Conservation (phyloP, 1,284 basidiomycete genomes). For the Trichosporon ovoides region DNA sequence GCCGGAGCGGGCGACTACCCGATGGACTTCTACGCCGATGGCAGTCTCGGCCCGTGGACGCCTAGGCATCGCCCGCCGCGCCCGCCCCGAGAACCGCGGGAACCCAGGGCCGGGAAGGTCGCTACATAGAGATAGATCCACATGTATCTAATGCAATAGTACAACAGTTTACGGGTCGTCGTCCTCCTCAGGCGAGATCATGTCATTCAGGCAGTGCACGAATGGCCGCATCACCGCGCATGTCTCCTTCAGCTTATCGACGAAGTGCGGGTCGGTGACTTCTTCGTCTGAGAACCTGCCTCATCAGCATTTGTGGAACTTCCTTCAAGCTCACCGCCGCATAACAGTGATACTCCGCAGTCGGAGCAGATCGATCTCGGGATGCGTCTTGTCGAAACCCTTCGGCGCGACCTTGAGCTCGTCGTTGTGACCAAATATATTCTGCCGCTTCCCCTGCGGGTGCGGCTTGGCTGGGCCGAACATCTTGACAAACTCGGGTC, state of each 20-base stretch:
- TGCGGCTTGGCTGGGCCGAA: slow-evolving; percentile 66
- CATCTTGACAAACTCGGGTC: slow-evolving; percentile 61
- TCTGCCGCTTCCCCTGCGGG: slow-evolving; percentile 60
- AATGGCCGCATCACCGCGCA: slow-evolving; percentile 63
- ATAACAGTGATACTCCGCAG: slow-evolving; percentile 71
- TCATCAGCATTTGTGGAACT: slow-evolving; percentile 1
- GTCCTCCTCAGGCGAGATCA: slow-evolving; percentile 1
- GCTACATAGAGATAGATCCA: neutral
- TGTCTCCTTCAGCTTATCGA: slow-evolving; percentile 58
- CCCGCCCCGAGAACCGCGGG: slow-evolving; percentile 4
- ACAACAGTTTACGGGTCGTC: neutral
- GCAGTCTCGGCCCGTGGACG: slow-evolving; percentile 47
- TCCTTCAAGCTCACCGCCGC: slow-evolving; percentile 54
- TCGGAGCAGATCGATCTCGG: slow-evolving; percentile 78
- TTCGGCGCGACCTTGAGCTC: slow-evolving; percentile 82
- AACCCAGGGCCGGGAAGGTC: neutral
- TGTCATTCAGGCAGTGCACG: slow-evolving; percentile 62
- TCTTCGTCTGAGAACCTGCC: slow-evolving; percentile 69
- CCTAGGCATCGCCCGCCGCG: slow-evolving; percentile 35
- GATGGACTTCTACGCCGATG: slow-evolving; percentile 88
- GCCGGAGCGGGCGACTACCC: slow-evolving; percentile 59
- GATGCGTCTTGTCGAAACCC: slow-evolving; percentile 74
- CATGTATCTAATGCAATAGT: neutral
- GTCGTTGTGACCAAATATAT: slow-evolving; percentile 73
- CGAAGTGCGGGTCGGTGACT: slow-evolving; percentile 63